A percentile compares a stretch with the other conserved stretches of the same genome.
phyloP scores from a whole-genome alignment of 164 flowering plant species.

The Magnolia officinalis region DNA sequence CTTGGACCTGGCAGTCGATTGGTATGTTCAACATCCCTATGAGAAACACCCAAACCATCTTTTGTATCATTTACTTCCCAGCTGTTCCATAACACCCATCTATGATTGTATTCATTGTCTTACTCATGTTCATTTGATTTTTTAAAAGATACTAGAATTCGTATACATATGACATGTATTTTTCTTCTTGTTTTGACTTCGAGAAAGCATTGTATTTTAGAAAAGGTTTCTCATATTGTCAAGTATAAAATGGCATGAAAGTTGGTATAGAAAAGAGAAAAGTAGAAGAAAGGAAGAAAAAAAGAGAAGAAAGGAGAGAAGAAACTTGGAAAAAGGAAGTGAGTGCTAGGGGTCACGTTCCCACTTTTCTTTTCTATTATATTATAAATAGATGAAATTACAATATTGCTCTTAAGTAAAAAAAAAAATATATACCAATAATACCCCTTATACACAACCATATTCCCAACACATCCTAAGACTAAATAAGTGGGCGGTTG shows the following conservation, averaged over 20 bases:
- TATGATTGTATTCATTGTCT: not conserved
- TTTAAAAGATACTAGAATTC: not conserved
- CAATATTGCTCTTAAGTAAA: too few species aligned
- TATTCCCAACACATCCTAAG: too few species aligned
- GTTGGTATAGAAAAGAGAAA: too few species aligned
- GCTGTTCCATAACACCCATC: not conserved
- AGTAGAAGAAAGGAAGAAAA: too few species aligned
- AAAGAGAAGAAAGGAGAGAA: too few species aligned
- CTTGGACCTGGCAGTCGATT: slow-evolving; percentile 94
- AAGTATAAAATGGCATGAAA: not conserved
- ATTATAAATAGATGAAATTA: too few species aligned
- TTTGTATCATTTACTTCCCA: not conserved
- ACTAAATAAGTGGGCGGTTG: too few species aligned
- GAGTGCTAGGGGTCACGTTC: too few species aligned
- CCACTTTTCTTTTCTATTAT: too few species aligned
- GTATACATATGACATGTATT: not conserved
- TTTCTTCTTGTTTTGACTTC: not conserved
- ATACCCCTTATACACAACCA: too few species aligned
- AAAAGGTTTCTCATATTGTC: not conserved
- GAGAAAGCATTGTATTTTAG: not conserved
- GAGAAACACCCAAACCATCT: not conserved
- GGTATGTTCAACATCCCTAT: slow-evolving; percentile 40
- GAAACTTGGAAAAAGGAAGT: too few species aligned
- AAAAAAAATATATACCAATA: too few species aligned
- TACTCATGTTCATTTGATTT: not conserved